A percentile compares a stretch with the other conserved stretches of the same genome.
Conservation (phyloP, 75 land plant species). For the Sequoia sempervirens region DNA sequence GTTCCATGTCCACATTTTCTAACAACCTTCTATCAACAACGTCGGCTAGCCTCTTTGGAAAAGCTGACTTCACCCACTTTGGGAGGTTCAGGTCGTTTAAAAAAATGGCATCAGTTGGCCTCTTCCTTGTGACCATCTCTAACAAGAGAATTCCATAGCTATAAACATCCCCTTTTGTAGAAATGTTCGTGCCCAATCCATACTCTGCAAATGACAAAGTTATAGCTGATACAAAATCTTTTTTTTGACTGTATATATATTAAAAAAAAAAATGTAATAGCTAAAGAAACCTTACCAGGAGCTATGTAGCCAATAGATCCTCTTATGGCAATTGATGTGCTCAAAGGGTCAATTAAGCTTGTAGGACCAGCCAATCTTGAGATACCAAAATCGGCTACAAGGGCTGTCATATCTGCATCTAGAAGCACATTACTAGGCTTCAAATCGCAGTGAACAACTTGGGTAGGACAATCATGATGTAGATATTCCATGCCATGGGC, state of each 20-base stretch:
- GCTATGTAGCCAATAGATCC: not conserved
- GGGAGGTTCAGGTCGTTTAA: not conserved
- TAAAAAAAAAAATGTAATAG: too few species aligned
- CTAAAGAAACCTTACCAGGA: not conserved
- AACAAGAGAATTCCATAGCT: not conserved
- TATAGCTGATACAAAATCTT: too few species aligned
- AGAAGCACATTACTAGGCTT: conserved; percentile 14
- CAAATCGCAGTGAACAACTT: conserved; percentile 13
- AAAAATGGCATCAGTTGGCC: not conserved
- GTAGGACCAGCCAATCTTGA: not conserved
- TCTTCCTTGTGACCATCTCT: not conserved
- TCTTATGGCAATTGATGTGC: not conserved
- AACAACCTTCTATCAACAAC: not conserved
- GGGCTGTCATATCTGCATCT: not conserved
- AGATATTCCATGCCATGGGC: conserved; percentile 12
- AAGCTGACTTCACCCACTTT: not conserved
- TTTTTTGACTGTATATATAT: too few species aligned
- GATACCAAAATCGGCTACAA: conserved; percentile 13
- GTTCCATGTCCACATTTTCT: not conserved
- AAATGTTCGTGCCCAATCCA: not conserved
- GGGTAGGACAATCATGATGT: conserved; percentile 6
- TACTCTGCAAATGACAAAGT: not conserved
- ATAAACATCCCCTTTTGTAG: not conserved
- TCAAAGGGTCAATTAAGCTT: not conserved
- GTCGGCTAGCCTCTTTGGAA: not conserved